Evolutionary conservation across 805 yeast genomes (phyloP).

Genomic region (Wickerhamomyces chaumierensis): DNA sequence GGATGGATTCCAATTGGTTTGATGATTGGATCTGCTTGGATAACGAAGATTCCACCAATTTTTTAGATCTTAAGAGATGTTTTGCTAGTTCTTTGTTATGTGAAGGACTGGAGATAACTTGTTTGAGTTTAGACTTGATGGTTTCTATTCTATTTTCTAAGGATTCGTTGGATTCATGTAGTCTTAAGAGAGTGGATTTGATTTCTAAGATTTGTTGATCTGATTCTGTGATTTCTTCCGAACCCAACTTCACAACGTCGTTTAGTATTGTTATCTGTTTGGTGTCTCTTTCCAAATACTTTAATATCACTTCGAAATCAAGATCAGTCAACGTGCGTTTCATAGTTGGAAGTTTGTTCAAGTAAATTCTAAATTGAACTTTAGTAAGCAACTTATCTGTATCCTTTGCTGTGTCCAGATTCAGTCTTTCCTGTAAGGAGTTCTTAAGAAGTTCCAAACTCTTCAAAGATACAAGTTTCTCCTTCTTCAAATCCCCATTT

Average conservation of each 20-base stretch:
- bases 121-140: constrained; percentile 10
- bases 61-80: constrained; percentile 23
- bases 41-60: constrained; percentile 24
- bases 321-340: constrained; percentile 6
- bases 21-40: constrained; percentile 21
- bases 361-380: constrained; percentile 5
- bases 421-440: constrained; percentile 3
- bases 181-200: constrained; percentile 16
- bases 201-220: constrained; percentile 23
- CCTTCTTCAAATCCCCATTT: constrained; percentile 10
- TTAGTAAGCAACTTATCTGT: constrained; percentile 6
- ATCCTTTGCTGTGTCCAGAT: background rate
- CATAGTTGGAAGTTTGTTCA: no score
- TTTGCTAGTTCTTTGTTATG: constrained; percentile 19
- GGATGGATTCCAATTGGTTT: constrained; percentile 26
- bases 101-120: constrained; percentile 1
- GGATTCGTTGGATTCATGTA: constrained; percentile 14
- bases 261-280: constrained; percentile 8
- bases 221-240: constrained; percentile 19
- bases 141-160: constrained; percentile 13
- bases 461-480: constrained; percentile 11
- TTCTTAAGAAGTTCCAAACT: constrained; percentile 9
- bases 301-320: constrained; percentile 13
- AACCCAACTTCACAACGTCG: constrained; percentile 13
- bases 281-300: constrained; percentile 13